These are phyloP conservation scores for Nicotiana noctiflora DNA, from an alignment of 257 asterid genomes.

Conservation along the genomic window DNA sequence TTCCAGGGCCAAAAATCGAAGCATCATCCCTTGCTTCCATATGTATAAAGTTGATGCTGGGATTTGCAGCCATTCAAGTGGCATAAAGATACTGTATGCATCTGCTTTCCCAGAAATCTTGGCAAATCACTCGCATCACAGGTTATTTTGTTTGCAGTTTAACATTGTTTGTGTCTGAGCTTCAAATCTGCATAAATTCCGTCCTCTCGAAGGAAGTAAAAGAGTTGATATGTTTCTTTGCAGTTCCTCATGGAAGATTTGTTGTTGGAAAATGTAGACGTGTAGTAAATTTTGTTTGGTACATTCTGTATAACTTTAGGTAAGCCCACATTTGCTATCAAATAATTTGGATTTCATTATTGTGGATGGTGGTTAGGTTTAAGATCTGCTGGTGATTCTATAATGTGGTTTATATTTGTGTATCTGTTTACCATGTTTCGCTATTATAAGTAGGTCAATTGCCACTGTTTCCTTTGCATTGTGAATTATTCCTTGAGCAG, in stretches of 20 bases:
- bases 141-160: constrained; percentile 8
- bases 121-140: constrained; percentile 36
- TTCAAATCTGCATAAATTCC: neutral
- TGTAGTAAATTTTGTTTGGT: neutral
- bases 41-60: constrained; percentile 38
- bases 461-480: neutral
- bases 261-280: neutral
- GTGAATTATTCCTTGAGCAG: neutral
- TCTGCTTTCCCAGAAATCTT: constrained; percentile 34
- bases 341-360: neutral
- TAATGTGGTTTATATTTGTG: neutral
- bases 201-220: neutral
- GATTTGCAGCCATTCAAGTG: constrained; percentile 45
- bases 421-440: neutral
- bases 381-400: neutral
- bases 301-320: neutral
- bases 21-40: constrained; percentile 56
- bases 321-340: neutral
- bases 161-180: constrained; percentile 3
- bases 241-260: neutral
- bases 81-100: constrained; percentile 31
- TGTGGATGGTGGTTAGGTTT: neutral
- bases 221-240: neutral
- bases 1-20: constrained; percentile 60
- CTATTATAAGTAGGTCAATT: neutral